A percentile compares a stretch with the other conserved stretches of the same genome.
Evolutionary conservation across 2,329 filamentous ascomycete species (phyloP).

Genomic region (Neonectria faginata): DNA sequence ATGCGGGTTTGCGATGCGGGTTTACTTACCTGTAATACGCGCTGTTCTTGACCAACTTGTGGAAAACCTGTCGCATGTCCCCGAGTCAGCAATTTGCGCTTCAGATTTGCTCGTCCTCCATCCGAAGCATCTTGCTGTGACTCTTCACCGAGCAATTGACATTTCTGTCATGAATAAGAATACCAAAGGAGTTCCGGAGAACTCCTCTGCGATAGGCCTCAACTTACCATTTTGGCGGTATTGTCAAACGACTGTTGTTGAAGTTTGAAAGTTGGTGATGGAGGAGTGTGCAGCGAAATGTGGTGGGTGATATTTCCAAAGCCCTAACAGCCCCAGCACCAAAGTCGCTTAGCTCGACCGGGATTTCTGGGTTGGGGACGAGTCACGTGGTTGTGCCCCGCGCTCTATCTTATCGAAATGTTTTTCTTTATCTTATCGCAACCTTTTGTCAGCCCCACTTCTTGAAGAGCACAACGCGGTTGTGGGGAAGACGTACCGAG

Average conservation of each 20-base stretch:
- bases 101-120: slow-evolving; percentile 75
- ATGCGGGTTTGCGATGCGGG: background rate
- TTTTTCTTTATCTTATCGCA: slow-evolving; percentile 20
- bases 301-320: slow-evolving; percentile 57
- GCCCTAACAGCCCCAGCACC: slow-evolving; percentile 51
- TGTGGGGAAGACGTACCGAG: slow-evolving; percentile 42
- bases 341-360: slow-evolving; percentile 38
- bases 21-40: slow-evolving; percentile 94
- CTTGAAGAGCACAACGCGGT: background rate
- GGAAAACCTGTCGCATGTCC: slow-evolving; percentile 78
- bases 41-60: slow-evolving; percentile 97
- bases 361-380: slow-evolving; percentile 53
- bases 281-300: slow-evolving; percentile 46
- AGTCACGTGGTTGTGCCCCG: slow-evolving; percentile 49
- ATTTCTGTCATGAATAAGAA: slow-evolving; percentile 56
- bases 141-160: slow-evolving; percentile 66
- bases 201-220: slow-evolving; percentile 52
- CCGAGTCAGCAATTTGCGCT: slow-evolving; percentile 99
- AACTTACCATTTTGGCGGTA: slow-evolving; percentile 78
- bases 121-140: slow-evolving; percentile 99
- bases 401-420: slow-evolving; percentile 24
- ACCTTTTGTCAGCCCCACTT: background rate
- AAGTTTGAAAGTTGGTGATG: slow-evolving; percentile 52
- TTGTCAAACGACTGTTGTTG: slow-evolving; percentile 59
- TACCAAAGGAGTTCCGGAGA: slow-evolving; percentile 37